Base-by-base conservation (phyloP, 768 basidiomycete species). In the Rubroboletus satanas region DNA sequence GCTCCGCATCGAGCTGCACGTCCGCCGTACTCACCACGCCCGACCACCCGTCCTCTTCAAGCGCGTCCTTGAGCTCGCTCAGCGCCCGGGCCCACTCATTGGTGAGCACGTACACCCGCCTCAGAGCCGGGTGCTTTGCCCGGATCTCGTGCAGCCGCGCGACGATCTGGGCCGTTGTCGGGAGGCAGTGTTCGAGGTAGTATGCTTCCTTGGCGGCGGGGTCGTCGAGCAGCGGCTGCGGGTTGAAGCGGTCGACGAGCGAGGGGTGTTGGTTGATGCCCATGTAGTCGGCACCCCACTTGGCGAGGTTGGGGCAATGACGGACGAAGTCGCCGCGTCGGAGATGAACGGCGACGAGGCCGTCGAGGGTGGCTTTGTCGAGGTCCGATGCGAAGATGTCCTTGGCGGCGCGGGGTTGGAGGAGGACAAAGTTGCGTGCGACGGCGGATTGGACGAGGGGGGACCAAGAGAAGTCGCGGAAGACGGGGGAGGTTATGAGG, bases 261-360 rank as follows among this genome's bases (percentile, higher is more conserved):
- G 14, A 77, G 0, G 76, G 71, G 42, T 76, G 73, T 23, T 75
- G 73, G 61, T 80, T 81, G 35, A 83, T 70, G 11, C 82, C 82
- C 71, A 79, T 79, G 62, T 77, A 84, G 1, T 59, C 53, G 0
- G 75, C 59, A 39, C 66, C 63, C 79, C 79, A 80, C 5, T 65
- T 55, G 1, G 76, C 74, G 35, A 84, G 74, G 37, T 79, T 77
- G 2, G 72, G 71, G 57, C 83, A 84, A 59, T 84, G 83, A 0
- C 83, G 77, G 39, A 79, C 74, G 61, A 79, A 85, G 55, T 85
- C 84, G 6, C 84, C 84, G 1, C 82, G 72, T 0, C 83, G 77
- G 39, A 84, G 72, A 49, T 85, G 83, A 8, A 84, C 53, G 1
- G 83, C 83, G 12, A 85, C 62, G 7, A 83, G 71, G 3, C 77